Evolutionary conservation across 345 rosid genomes (phyloP), one percentile per base, ranked within the genome.

Genomic region (Abelmoschus esculentus): DNA sequence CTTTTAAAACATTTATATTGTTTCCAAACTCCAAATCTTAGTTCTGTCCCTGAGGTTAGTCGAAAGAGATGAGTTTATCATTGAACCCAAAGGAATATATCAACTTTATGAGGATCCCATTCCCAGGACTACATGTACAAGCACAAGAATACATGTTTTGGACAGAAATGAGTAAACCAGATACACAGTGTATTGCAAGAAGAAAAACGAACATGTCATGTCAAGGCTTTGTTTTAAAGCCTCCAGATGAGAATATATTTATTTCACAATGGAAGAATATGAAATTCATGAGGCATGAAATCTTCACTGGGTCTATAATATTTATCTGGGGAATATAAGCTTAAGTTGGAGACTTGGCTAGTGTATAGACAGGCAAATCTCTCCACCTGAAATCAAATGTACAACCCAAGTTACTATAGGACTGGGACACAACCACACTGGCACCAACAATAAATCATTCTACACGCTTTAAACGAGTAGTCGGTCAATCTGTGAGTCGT

Each of bases 291-390:
- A 9, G 99, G 90, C 99, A 95, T 95, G 69, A 84, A 86, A 78
- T 91, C 99, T 84, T 91, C 97, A 47, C 90, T 81, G 13, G 97
- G 99, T 73, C 93, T 81, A 79, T 95, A 95, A 75, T 91, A 91
- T 76, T 89, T 95, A 81, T 95, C 88, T 0, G 97, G 96, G 0
- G 99, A 95, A 77, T 95, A 91, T 73, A 91, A 78, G 75, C 96
- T 80, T 63, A 95, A 70, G 86, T 95, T 95, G 44, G 97, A 89
- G 34, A 95, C 95, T 77, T 89, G 91, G 80, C 99, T 88, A 1
- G 97, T 89, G 76, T 91, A 95, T 22, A 95, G 93, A 81, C 99
- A 95, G 1, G 97, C 99, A 67, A 22, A 95, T 87, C 99, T 95
- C 83, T 95, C 99, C 29, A 95, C 99, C 99, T 93, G 85, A 61